Base-by-base conservation (phyloP, 139 green algal species). In the Cymbomonas tetramitiformis region DNA sequence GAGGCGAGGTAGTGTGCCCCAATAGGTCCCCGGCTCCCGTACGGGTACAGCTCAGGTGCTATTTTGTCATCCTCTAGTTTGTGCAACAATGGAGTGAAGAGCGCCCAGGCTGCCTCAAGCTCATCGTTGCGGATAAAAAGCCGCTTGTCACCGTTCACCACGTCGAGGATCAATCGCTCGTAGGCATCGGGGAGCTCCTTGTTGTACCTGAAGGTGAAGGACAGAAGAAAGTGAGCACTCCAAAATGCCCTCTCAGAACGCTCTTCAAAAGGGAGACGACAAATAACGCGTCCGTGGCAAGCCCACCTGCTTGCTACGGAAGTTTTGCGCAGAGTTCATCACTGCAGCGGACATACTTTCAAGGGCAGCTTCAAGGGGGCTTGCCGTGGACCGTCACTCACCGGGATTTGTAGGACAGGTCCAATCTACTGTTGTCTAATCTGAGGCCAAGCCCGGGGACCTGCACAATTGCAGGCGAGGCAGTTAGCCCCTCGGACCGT, bases 91-190 rank as follows among this genome's bases (percentile, higher is more conserved):
- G 92, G 92, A 0, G 87, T 97, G 82, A 96, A 99, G 25, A 96
- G 31, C 12, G 50, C 41, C 58, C 58, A 66, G 34, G 58, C 43
- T 18, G 21, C 60, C 30, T 76, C 64, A 38, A 99, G 72, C 84
- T 99, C 92, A 63, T 99, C 92, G 51, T 76, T 74, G 44, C 90
- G 79, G 71, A 95, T 94, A 70, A 91, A 89, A 8, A 89, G 69
- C n/a, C 81, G 56, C 57, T 83, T 83, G 68, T 89, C 76, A 19
- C 86, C 91, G 46, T 99, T 92, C 40, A 99, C 82, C 15, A 90
- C 89, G 69, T 99, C 92, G 59, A 99, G 75, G 56, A 99, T 88
- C 56, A 99, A 76, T 2, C 92, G 74, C 80, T 99, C 92, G 62
- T 99, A 99, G 0, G 91, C 85, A 51, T 98, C 92, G 1, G 85